Conservation (phyloP, 345 rosid genomes). For the Rhizophora mangle region DNA sequence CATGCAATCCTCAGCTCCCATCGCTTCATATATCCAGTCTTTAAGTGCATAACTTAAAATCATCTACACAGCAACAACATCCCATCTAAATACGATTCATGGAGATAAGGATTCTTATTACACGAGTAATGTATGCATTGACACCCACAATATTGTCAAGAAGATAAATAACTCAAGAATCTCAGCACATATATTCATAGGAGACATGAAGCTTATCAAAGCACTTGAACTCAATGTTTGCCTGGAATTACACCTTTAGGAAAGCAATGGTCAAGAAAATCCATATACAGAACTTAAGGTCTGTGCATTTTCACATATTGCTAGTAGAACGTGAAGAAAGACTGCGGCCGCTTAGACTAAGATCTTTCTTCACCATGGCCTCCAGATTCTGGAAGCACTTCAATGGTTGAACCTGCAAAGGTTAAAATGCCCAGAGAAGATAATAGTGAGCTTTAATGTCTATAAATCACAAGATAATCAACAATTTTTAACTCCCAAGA, state of each 20-base stretch:
- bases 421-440: conserved; percentile 11
- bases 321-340: conserved; percentile 56
- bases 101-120: not conserved
- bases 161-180: not conserved
- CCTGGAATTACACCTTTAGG: not conserved
- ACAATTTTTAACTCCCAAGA: not conserved
- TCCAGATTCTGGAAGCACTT: conserved; percentile 70
- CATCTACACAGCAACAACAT: not conserved
- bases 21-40: too few species aligned
- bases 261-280: not conserved
- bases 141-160: not conserved
- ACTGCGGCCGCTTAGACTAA: conserved; percentile 42
- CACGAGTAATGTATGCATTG: not conserved
- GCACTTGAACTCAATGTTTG: not conserved
- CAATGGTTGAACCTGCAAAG: conserved; percentile 57
- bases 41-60: too few species aligned
- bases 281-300: not conserved
- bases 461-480: too few species aligned
- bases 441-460: not conserved
- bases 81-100: not conserved
- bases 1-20: too few species aligned
- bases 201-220: not conserved
- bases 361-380: conserved; percentile 63
- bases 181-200: conserved; percentile 18
- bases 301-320: conserved; percentile 18